Evolutionary conservation across 371 early-diverging fungal genomes (phyloP), one percentile per base, ranked within the genome.

Genomic region (Parasitella parasitica): DNA sequence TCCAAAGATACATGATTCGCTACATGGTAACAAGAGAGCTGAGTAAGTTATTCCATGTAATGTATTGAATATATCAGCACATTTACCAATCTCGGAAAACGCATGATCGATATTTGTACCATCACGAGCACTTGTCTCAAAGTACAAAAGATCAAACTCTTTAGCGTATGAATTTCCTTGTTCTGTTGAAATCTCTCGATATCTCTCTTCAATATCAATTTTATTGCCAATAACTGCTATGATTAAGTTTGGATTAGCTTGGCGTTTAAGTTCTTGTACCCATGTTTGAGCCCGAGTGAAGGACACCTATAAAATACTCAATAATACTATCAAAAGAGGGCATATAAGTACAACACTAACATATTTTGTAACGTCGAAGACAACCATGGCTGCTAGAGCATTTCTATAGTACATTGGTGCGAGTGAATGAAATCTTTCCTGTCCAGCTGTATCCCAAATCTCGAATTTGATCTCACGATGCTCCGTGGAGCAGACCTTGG

Each of bases 371-470:
- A 80, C 67, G 69, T 99, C 99, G 78, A 97, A 99, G 3, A 93
- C 97, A 12, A 97, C 93, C 9, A 96, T 87, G 1, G 97, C 96
- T n/a, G 94, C 95, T 73, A 92, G 91, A 4, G 99, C 98, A 67
- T 96, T 96, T 60, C 99, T 84, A 79, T 99, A 99, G 79, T 98
- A 99, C 96, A 96, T 97, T 36, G 97, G 98, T 24, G 99, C 99
- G 50, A 99, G 86, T 24, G 90, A 90, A 75, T 90, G 89, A 67
- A 89, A 96, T 56, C 95, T 86, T 72, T 96, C 80, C 80, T 92
- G 96, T 35, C 91, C 95, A 16, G 95, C 95, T n/a, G 96, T 96
- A 71, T 96, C 97, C 96, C 97, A 96, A 54, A 93, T 93, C 62
- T 93, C 91, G 70, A 95, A 89, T 64, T 90, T 89, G 59, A 89